Evolutionary conservation across 2,329 filamentous ascomycete species (phyloP).

Genomic region (Macrophomina tecta): DNA sequence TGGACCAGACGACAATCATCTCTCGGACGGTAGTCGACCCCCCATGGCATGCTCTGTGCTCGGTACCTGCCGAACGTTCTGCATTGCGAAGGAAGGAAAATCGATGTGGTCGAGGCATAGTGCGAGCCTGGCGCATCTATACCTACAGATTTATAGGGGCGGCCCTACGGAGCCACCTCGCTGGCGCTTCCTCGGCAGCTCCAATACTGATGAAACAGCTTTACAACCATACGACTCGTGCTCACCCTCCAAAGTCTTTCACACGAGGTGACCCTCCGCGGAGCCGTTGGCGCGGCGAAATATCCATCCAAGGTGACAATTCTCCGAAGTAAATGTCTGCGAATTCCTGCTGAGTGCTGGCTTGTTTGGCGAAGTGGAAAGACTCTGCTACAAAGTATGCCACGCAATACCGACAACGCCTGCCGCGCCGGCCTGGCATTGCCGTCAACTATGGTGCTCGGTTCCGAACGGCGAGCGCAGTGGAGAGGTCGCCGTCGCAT

Average conservation of each 20-base stretch:
- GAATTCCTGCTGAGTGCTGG: too few relatives aligned
- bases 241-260: neutral
- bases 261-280: neutral
- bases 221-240: constrained; percentile 10
- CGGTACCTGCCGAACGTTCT: too few relatives aligned
- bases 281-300: neutral
- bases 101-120: neutral
- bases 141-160: neutral
- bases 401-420: too few relatives aligned
- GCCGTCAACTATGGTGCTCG: too few relatives aligned
- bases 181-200: neutral
- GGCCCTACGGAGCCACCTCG: neutral
- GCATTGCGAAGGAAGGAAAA: neutral
- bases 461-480: too few relatives aligned
- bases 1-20: too few relatives aligned
- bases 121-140: neutral
- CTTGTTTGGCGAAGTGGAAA: too few relatives aligned
- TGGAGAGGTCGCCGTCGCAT: too few relatives aligned
- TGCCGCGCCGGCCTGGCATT: too few relatives aligned
- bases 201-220: constrained; percentile 8
- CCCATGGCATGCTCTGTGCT: too few relatives aligned
- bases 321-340: neutral
- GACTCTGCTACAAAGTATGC: too few relatives aligned
- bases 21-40: too few relatives aligned
- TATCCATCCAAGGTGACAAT: neutral